phyloP scores from a whole-genome alignment of 2,329 filamentous ascomycete genomes.

The Phoma herbarum region DNA sequence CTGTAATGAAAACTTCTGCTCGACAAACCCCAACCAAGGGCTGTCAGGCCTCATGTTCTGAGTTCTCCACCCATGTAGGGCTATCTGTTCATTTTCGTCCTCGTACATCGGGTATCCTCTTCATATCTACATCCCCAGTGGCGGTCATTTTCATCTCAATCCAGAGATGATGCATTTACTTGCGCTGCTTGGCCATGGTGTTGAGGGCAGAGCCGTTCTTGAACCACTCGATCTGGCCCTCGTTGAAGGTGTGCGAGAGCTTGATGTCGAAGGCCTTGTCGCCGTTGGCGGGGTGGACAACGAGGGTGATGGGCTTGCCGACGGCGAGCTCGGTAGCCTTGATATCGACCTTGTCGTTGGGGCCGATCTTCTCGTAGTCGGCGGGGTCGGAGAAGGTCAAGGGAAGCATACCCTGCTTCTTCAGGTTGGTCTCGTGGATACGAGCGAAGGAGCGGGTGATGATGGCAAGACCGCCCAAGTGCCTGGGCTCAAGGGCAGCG shows the following conservation, averaged over 20 bases:
- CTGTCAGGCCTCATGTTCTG: slow-evolving; percentile 30
- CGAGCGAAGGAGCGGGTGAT: slow-evolving; percentile 95
- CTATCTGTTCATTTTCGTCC: slow-evolving; percentile 28
- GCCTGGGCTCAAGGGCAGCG: slow-evolving; percentile 94
- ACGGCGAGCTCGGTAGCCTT: slow-evolving; percentile 88
- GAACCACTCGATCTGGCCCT: slow-evolving; percentile 98
- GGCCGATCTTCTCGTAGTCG: slow-evolving; percentile 97
- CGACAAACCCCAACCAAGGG: slow-evolving; percentile 28
- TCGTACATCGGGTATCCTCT: slow-evolving; percentile 34
- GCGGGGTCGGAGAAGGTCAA: slow-evolving; percentile 93
- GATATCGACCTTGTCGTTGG: slow-evolving; percentile 91
- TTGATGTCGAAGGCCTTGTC: slow-evolving; percentile 77
- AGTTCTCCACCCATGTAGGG: slow-evolving; percentile 32
- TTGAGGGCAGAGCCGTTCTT: slow-evolving; percentile 97
- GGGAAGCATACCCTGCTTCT: slow-evolving; percentile 99
- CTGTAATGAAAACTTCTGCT: slow-evolving; percentile 40
- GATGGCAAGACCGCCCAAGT: slow-evolving; percentile 96
- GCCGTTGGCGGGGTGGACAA: slow-evolving; percentile 90
- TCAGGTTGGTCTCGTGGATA: slow-evolving; percentile 99
- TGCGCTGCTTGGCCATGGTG: slow-evolving; percentile 87
- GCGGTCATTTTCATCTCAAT: slow-evolving; percentile 25
- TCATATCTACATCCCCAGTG: slow-evolving; percentile 48
- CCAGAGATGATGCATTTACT: slow-evolving; percentile 28
- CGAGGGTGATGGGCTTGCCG: slow-evolving; percentile 90
- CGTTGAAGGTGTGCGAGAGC: slow-evolving; percentile 97